These are phyloP conservation scores for Aphanocladium album DNA, from an alignment of 2,329 filamentous ascomycete genomes.

Conservation along the genomic window DNA sequence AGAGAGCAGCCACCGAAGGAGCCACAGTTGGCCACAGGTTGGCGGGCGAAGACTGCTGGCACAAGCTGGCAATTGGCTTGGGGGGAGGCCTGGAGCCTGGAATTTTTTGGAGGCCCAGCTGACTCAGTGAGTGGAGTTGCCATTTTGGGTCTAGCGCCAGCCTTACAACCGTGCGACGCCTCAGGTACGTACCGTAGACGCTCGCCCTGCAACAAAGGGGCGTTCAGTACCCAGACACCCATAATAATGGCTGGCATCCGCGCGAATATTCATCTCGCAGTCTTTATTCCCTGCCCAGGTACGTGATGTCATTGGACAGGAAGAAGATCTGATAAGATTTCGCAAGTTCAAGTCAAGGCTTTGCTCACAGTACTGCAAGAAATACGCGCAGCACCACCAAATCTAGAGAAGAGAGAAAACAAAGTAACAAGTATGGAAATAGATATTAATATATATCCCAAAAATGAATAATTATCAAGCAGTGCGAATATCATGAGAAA, in stretches of 20 bases:
- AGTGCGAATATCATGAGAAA: no score
- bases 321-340: conserved; percentile 3
- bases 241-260: not conserved
- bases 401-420: not conserved
- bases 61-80: no score
- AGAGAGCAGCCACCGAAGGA: not conserved
- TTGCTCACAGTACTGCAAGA: not conserved
- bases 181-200: not conserved
- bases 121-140: not conserved
- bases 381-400: not conserved
- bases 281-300: not conserved
- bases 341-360: not conserved
- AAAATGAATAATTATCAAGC: no score
- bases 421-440: not conserved
- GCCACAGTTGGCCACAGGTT: not conserved
- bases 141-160: not conserved
- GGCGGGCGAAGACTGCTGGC: not conserved
- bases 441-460: not conserved
- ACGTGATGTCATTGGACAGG: conserved; percentile 2
- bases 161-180: not conserved
- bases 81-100: not conserved
- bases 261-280: not conserved
- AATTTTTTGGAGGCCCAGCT: not conserved
- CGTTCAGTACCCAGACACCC: not conserved
- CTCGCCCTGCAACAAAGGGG: not conserved